Evolutionary conservation across 306 rosid genomes (phyloP).

Genomic region (Hippophae rhamnoides): DNA sequence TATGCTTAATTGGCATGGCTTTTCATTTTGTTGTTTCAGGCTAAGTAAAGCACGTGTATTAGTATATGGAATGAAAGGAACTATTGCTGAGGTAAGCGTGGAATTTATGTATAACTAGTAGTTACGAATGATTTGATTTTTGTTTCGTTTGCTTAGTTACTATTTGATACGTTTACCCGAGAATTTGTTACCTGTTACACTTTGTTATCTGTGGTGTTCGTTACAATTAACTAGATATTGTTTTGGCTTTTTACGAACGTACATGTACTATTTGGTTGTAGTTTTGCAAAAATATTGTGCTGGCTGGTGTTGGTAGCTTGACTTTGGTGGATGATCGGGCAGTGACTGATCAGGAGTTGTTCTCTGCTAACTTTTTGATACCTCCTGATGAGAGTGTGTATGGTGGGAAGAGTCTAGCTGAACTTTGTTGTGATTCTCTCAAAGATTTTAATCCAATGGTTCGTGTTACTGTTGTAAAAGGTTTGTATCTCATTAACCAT

Average conservation of each 20-base stretch:
- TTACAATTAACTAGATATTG: no score
- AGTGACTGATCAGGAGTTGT: slow-evolving; percentile 40
- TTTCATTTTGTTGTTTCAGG: slow-evolving; percentile 29
- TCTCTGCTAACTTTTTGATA: slow-evolving; percentile 67
- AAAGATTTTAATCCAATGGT: slow-evolving; percentile 97
- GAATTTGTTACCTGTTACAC: not conserved
- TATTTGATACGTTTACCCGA: not conserved
- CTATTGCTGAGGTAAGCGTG: slow-evolving; percentile 67
- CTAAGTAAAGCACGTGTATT: slow-evolving; percentile 84
- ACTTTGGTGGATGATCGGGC: slow-evolving; percentile 80
- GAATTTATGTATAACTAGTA: not conserved
- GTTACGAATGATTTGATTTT: not conserved
- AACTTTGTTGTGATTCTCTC: slow-evolving; percentile 81
- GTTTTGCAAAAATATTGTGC: slow-evolving; percentile 95
- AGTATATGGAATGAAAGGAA: slow-evolving; percentile 83
- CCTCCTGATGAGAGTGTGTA: slow-evolving; percentile 61
- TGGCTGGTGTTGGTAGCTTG: slow-evolving; percentile 93
- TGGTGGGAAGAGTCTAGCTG: slow-evolving; percentile 67
- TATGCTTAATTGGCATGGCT: slow-evolving; percentile 1
- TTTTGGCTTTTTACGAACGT: no score
- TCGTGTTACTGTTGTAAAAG: slow-evolving; percentile 73
- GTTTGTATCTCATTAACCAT: slow-evolving; percentile 17
- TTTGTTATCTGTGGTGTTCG: slow-evolving; percentile 2
- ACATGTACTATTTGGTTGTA: slow-evolving; percentile 11
- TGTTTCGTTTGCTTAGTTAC: not conserved